A percentile compares a stretch with the other conserved stretches of the same genome.
Conservation (phyloP, 2,329 filamentous ascomycete species). For the Aspergillus udagawae region DNA sequence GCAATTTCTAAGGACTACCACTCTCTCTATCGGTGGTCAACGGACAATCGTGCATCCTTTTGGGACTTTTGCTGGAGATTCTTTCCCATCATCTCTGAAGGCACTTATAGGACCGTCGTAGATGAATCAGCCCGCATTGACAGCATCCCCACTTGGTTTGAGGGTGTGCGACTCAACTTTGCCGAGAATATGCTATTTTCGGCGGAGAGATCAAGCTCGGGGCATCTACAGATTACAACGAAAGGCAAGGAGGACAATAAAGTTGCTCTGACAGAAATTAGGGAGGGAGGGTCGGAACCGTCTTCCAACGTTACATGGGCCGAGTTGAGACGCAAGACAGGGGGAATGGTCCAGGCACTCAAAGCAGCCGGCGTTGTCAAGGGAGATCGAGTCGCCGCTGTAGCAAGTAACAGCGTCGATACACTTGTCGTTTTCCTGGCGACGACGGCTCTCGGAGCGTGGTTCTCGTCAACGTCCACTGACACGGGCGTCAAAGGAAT, state of each 20-base stretch:
- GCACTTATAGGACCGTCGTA: conserved; percentile 57
- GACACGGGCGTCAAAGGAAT: conserved; percentile 81
- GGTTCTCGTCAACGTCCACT: conserved; percentile 73
- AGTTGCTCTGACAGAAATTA: conserved; percentile 65
- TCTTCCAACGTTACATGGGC: conserved; percentile 60
- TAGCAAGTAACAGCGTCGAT: conserved; percentile 71
- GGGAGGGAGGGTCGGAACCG: conserved; percentile 34
- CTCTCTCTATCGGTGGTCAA: conserved; percentile 68
- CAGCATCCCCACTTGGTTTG: conserved; percentile 70
- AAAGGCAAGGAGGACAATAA: conserved; percentile 65
- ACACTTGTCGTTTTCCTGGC: conserved; percentile 70
- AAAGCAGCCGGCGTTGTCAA: conserved; percentile 60
- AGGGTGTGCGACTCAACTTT: conserved; percentile 69
- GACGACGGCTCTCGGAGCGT: conserved; percentile 63
- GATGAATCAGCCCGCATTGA: conserved; percentile 69
- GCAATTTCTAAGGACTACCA: conserved; percentile 53
- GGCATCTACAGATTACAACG: conserved; percentile 47
- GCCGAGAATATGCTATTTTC: conserved; percentile 76
- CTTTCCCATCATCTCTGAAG: conserved; percentile 60
- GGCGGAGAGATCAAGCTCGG: conserved; percentile 30
- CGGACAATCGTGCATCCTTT: conserved; percentile 59
- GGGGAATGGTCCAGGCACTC: conserved; percentile 61
- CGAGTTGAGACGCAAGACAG: conserved; percentile 59
- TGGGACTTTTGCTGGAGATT: conserved; percentile 61
- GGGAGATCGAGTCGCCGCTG: conserved; percentile 72